Base-by-base conservation (phyloP, 495 filamentous ascomycete species). In the Trichocladium antarcticum region DNA sequence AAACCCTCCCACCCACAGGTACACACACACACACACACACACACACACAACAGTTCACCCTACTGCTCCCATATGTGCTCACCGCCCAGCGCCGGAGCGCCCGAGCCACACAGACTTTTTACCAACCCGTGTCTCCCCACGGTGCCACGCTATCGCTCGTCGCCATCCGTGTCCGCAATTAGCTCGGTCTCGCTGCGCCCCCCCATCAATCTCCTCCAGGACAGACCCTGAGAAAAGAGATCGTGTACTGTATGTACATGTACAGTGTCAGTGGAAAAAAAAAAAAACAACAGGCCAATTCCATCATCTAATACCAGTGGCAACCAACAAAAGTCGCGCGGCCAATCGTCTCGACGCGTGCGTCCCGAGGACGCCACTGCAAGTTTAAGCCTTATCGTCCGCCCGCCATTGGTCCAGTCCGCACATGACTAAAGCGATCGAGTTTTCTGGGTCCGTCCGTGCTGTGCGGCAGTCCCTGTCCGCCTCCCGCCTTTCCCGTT, bases 201-300 rank as follows among this genome's bases (percentile, higher is more conserved):
- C 22, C n/a, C 44, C 22, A 16, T 29, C 14, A 16, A 37, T 17
- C 34, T 19, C 17, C 44, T n/a, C n/a, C n/a, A n/a, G n/a, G n/a
- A n/a, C n/a, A n/a, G n/a, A 27, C 24, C 24, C 24, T 27, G 24
- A 27, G 8, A 27, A 27, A 27, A n/a, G n/a, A n/a, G n/a, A n/a
- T n/a, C 10, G 27, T 5, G 5, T 29, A 29, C 27, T 29, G 5
- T 29, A 5, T 10, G 27, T 5, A 29, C 5, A 29, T 10, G 5
- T 5, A 5, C 17, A 5, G 5, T 3, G 37, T 38, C 12, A 15
- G 32, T 14, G 11, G 6, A 3, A 15, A 22, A 21, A 32, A 32
- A 10, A 32, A 14, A 32, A 14, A 53, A 53, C 31, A 49, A 53
- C 42, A 48, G 42, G 38, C 37, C 50, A 53, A 53, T 53, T 31